A percentile compares a stretch with the other conserved stretches of the same genome.
Evolutionary conservation across 805 yeast genomes (phyloP).

Genomic region (Cyberlindnera mississippiensis): DNA sequence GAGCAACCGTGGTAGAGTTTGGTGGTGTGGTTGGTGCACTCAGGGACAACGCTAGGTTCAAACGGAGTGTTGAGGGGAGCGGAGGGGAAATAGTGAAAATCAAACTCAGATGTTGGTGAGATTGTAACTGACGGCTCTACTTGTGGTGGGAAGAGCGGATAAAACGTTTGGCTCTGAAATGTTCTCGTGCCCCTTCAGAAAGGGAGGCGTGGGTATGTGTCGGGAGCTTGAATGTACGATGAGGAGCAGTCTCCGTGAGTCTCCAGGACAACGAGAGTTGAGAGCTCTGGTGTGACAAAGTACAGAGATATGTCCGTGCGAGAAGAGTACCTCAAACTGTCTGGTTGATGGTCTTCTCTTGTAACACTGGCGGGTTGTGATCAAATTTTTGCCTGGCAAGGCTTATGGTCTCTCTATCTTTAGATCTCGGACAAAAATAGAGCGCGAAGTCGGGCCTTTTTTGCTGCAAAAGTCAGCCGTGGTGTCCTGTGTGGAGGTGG

Average conservation of each 20-base stretch:
- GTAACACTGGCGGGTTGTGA: too few relatives aligned
- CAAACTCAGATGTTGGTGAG: neutral
- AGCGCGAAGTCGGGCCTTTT: constrained; percentile 3
- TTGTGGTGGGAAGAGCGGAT: too few relatives aligned
- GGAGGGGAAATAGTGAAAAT: neutral
- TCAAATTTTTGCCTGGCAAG: constrained; percentile 12
- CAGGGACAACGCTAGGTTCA: neutral
- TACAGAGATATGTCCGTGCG: neutral
- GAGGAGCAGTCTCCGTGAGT: neutral
- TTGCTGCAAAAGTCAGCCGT: too few relatives aligned
- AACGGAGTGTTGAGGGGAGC: neutral
- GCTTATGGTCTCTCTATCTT: constrained; percentile 4
- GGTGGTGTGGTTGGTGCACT: neutral
- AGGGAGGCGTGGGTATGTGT: neutral
- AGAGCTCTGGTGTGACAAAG: neutral
- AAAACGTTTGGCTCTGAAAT: neutral
- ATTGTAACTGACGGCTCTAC: too few relatives aligned
- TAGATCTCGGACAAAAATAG: constrained; percentile 9
- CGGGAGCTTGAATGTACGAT: neutral
- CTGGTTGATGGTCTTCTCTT: too few relatives aligned
- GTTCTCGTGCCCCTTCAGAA: neutral
- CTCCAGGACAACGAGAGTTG: neutral
- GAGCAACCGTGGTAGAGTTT: neutral
- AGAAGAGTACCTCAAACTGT: too few relatives aligned
- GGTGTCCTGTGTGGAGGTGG: too few relatives aligned